A percentile compares a stretch with the other conserved stretches of the same genome.
phyloP scores from a whole-genome alignment of 2,329 filamentous ascomycete species.

The Exophiala lecanii-corni region DNA sequence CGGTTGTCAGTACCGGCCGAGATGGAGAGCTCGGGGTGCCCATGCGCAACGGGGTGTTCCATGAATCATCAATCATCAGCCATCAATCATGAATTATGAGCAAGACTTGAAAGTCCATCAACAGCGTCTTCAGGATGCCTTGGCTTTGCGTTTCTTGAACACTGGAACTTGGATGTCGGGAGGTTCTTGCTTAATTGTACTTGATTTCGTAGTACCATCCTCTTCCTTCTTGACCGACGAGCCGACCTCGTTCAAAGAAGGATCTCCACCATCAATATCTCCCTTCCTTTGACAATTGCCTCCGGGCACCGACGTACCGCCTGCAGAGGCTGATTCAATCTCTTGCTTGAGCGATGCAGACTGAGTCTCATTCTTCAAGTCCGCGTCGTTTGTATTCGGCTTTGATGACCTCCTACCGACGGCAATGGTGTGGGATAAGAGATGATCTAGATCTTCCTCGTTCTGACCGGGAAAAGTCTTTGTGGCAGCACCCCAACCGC shows the following conservation, averaged over 20 bases:
- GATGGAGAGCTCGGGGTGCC: too few species aligned
- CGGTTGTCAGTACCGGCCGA: too few species aligned
- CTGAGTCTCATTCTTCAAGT: too few species aligned
- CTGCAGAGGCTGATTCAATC: not conserved
- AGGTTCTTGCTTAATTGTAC: constrained; percentile 13
- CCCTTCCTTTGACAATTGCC: too few species aligned
- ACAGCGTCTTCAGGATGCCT: too few species aligned
- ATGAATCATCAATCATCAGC: too few species aligned
- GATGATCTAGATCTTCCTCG: constrained; percentile 37
- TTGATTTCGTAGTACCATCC: constrained; percentile 3
- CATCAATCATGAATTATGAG: too few species aligned
- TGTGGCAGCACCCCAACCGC: constrained; percentile 42
- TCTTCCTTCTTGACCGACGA: constrained; percentile 29
- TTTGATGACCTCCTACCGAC: not conserved
- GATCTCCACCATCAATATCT: too few species aligned
- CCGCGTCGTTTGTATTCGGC: not conserved
- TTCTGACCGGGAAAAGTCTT: constrained; percentile 37
- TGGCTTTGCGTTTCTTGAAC: constrained; percentile 48
- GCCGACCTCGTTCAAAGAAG: not conserved
- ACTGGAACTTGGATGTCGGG: constrained; percentile 31
- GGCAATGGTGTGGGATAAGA: constrained; percentile 39
- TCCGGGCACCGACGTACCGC: not conserved
- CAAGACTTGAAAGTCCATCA: too few species aligned
- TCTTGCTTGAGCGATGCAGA: constrained; percentile 7
- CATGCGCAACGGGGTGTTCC: too few species aligned